Conservation (phyloP, 2,329 filamentous ascomycete species). For the Alternaria infectoria region DNA sequence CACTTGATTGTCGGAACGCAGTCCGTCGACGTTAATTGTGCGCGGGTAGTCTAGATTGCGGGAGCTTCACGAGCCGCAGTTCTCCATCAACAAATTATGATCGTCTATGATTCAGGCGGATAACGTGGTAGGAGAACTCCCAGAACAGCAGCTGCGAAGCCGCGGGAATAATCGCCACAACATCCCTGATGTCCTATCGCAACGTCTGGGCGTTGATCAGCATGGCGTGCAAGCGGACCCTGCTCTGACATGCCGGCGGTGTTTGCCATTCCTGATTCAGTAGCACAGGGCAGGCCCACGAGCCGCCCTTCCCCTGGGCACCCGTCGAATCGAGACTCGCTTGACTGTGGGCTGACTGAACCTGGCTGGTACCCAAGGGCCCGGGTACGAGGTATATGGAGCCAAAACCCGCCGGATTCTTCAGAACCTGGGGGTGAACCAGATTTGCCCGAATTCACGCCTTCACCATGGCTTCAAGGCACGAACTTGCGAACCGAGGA, state of each 20-base stretch:
- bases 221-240: slow-evolving; percentile 1
- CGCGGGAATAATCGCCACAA: not conserved
- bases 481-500: slow-evolving; percentile 31
- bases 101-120: not conserved
- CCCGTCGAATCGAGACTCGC: slow-evolving; percentile 10
- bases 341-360: slow-evolving; percentile 9
- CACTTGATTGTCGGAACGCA: not conserved
- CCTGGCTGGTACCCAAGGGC: slow-evolving; percentile 8
- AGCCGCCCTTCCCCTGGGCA: slow-evolving; percentile 14
- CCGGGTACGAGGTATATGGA: slow-evolving; percentile 21
- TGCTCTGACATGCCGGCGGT: slow-evolving; percentile 4
- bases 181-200: not conserved
- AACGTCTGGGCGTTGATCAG: slow-evolving; percentile 1
- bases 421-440: slow-evolving; percentile 19
- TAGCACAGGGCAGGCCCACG: slow-evolving; percentile 2
- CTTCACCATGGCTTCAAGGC: slow-evolving; percentile 26
- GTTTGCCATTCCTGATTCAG: not conserved
- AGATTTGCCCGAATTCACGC: slow-evolving; percentile 10
- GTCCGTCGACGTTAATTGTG: not conserved
- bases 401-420: slow-evolving; percentile 14
- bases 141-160: not conserved
- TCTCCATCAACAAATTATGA: not conserved
- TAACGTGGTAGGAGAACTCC: not conserved
- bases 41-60: not conserved
- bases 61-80: not conserved